Conservation (phyloP, 148 eudicot genomes). For the Cornus suecica region DNA sequence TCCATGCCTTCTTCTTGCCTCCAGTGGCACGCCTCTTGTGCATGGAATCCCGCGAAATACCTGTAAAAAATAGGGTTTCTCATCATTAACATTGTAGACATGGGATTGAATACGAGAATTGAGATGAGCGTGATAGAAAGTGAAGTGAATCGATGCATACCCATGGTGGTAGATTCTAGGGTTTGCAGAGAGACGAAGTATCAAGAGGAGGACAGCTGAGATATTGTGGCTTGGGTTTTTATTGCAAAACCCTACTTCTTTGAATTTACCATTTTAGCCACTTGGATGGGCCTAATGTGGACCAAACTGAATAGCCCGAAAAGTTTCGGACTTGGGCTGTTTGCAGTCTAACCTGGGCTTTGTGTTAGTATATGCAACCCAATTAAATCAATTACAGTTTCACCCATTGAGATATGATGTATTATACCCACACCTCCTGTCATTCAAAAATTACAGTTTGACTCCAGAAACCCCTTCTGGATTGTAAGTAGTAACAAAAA, state of each 20-base stretch:
- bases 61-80: constrained; percentile 18
- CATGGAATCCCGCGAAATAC: constrained; percentile 79
- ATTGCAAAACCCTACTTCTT: constrained; percentile 8
- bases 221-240: not conserved
- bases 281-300: too few species aligned
- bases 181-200: not conserved
- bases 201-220: not conserved
- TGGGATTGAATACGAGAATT: not conserved
- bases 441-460: too few species aligned
- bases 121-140: not conserved
- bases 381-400: too few species aligned
- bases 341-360: too few species aligned
- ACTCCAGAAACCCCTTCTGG: too few species aligned
- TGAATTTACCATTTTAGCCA: constrained; percentile 3
- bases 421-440: too few species aligned
- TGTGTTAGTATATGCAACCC: too few species aligned
- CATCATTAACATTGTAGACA: not conserved
- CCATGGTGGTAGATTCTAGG: constrained; percentile 10
- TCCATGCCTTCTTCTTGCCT: constrained; percentile 86
- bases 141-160: not conserved
- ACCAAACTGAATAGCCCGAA: too few species aligned
- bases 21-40: constrained; percentile 90
- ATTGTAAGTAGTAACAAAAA: too few species aligned
- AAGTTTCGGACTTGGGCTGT: too few species aligned
- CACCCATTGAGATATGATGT: too few species aligned